Base-by-base conservation (phyloP, 768 basidiomycete species). In the Amanita rimosa region DNA sequence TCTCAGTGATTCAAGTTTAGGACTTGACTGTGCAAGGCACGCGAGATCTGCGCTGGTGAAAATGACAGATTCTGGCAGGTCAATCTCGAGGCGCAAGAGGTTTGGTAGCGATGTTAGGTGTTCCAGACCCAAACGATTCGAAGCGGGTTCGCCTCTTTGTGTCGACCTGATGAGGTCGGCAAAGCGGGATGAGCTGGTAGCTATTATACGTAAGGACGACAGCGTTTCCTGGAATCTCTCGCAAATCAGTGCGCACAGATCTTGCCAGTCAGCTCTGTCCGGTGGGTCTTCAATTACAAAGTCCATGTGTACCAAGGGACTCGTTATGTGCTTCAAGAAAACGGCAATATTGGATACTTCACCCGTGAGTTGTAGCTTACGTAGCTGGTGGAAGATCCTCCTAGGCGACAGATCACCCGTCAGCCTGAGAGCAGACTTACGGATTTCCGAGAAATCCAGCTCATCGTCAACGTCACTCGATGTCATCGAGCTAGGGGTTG, bases 231-330 rank as follows among this genome's bases (percentile, higher is more conserved):
- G 70, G 55, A 86, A 85, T 54, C 73, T 67, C 53, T 84, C 78
- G 55, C 73, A 79, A 45, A 88, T 71, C 57, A 83, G 58, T 40
- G 64, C 64, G 36, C 78, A 83, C 16, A 88, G 69, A 53, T 86
- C 79, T 52, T 77, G 78, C 86, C 86, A 89, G 57, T 88, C 85
- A 6, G 73, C 74, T 50, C 73, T 73, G 58, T 80, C 79, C 17
- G 84, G 83, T 13, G 86, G 84, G 55, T 89, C 86, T 54, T 89
- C 86, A 54, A 89, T 82, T 60, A 81, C 69, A 34, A 89, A 75
- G 43, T 88, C 86, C 46, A 89, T 70, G 45, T 75, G 73, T n/a
- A 70, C 68, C 58, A 88, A 64, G n/a, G 74, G 70, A 60, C 75
- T 78, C 16, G 78, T 72, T 55, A 88, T 61, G 57, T 85, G 83